Evolutionary conservation across 2,329 filamentous ascomycete species (phyloP), one percentile per base, ranked within the genome.

Genomic region (Dothideomycetes sp.): DNA sequence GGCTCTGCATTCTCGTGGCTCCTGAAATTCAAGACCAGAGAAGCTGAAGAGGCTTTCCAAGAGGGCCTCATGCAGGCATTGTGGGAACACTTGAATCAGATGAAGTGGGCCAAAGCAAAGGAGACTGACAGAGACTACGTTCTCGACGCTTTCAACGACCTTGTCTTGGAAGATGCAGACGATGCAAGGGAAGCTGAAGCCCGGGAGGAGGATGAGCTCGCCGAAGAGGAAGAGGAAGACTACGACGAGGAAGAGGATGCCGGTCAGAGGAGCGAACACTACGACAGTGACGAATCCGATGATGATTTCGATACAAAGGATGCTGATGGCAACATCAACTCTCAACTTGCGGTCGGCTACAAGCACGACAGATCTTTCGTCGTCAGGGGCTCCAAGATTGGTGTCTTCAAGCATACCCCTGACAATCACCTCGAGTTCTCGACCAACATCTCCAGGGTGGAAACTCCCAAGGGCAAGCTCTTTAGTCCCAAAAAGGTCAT

Each of bases 311-410:
- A 77, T 22, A 76, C 75, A 4, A 68, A 64, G 32, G 77, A 84
- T 34, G 69, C 79, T 38, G 84, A 91, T 49, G 82, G 81, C 31
- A 88, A 93, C 52, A 74, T 86, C 58, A 98, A 96, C 68, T 93
- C 87, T 2, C 84, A 91, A 55, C 73, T 98, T 39, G 91, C 91
- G 10, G 91, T 98, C 37, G 91, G 91, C 41, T 94, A 94, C 66
- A 96, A 94, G 62, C 84, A 95, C 49, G 91, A 98, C 58, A 78
- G 91, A 44, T 96, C 91, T 0, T 98, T 96, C 52, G 91, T 98
- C 41, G 87, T 98, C 32, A 82, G 91, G 47, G 91, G 91, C 22
- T 91, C 88, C 52, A 95, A 96, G 72, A 98, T 98, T 58, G 91
- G 91, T 40, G 91, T 98, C 31, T 98, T 98, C 74, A 96, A 93